Conservation (phyloP, 1,284 basidiomycete genomes). For the Trichosporon ovoides region DNA sequence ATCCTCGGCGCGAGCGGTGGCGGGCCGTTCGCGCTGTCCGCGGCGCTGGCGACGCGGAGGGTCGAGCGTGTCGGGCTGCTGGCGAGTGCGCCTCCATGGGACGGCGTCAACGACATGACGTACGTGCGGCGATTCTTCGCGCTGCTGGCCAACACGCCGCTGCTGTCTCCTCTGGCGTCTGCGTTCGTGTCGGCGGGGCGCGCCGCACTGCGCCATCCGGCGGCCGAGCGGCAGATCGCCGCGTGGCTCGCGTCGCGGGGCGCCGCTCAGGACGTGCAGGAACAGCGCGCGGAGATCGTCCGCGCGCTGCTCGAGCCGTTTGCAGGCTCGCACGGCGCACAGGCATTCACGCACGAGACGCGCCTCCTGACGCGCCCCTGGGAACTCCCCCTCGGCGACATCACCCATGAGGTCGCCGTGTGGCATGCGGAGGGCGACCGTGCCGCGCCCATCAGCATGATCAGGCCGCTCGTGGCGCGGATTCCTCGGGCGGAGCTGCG, state of each 20-base stretch:
- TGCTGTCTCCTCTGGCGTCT: background rate
- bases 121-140: background rate
- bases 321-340: background rate
- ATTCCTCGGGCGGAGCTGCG: conserved; percentile 6
- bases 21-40: conserved; percentile 16
- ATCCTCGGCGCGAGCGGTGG: conserved; percentile 16
- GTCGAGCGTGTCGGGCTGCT: conserved; percentile 6
- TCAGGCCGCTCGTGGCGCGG: conserved; percentile 8
- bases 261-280: background rate
- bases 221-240: background rate
- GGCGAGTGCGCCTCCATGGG: conserved; percentile 17
- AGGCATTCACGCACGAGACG: conserved; percentile 10
- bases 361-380: conserved; percentile 10
- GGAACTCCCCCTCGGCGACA: background rate
- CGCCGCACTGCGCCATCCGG: background rate
- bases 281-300: background rate
- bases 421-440: conserved; percentile 17
- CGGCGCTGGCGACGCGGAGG: background rate
- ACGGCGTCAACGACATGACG: background rate
- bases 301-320: conserved; percentile 8
- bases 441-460: conserved; percentile 4
- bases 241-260: background rate
- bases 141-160: background rate
- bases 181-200: background rate
- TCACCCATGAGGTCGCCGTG: background rate